Conservation (phyloP, 495 filamentous ascomycete genomes). For the Glarea lozoyensis region DNA sequence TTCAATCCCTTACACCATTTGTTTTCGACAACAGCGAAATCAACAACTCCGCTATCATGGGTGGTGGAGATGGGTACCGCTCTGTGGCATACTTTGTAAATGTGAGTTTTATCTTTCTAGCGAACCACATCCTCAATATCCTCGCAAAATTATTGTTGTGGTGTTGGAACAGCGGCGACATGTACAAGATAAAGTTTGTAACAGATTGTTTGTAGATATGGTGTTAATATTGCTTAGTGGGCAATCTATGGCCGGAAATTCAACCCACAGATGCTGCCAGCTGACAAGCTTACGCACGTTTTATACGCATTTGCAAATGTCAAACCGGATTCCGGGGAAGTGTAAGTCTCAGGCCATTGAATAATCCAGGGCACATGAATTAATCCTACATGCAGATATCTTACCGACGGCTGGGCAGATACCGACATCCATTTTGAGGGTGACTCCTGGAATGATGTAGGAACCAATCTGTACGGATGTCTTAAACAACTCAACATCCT, state of each 20-base stretch:
- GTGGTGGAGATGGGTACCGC: slow-evolving; percentile 44
- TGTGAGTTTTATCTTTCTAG: slow-evolving; percentile 6
- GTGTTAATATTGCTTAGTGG: slow-evolving; percentile 25
- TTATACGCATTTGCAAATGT: slow-evolving; percentile 69
- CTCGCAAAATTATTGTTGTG: background rate
- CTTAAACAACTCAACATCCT: slow-evolving; percentile 89
- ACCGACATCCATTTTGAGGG: slow-evolving; percentile 81
- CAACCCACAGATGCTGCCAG: slow-evolving; percentile 79
- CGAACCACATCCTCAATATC: background rate
- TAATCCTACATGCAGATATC: slow-evolving; percentile 33
- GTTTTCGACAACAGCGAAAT: background rate
- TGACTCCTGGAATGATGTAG: slow-evolving; percentile 62
- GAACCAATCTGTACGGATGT: slow-evolving; percentile 81
- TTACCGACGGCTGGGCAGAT: slow-evolving; percentile 82
- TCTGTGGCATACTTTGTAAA: slow-evolving; percentile 82
- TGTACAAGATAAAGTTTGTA: no score
- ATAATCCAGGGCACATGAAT: background rate
- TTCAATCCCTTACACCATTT: background rate
- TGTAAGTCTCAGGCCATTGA: slow-evolving; percentile 28
- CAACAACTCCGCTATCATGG: slow-evolving; percentile 27
- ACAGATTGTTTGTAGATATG: no score
- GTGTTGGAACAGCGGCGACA: background rate
- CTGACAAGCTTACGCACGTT: slow-evolving; percentile 81
- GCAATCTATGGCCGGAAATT: slow-evolving; percentile 89
- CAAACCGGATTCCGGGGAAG: slow-evolving; percentile 53